Conservation (phyloP, 2,329 filamentous ascomycete genomes). For the Colletotrichum tabaci region DNA sequence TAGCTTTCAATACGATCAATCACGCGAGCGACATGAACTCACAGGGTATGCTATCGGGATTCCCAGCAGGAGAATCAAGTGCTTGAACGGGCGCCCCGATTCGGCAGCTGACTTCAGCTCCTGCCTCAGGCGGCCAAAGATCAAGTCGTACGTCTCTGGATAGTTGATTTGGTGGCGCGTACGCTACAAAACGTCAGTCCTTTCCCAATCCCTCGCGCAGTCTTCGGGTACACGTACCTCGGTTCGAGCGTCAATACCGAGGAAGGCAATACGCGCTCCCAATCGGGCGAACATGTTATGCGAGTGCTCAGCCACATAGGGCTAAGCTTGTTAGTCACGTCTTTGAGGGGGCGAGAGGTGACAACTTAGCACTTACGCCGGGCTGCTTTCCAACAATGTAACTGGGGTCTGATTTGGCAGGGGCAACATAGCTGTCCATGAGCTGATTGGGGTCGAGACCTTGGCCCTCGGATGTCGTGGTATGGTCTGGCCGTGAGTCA, state of each 20-base stretch:
- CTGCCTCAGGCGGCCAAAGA: constrained; percentile 82
- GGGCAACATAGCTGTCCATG: constrained; percentile 79
- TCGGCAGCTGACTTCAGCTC: constrained; percentile 80
- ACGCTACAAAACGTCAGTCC: constrained; percentile 60
- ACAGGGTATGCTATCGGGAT: constrained; percentile 89
- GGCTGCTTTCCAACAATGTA: constrained; percentile 85
- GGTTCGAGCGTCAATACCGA: constrained; percentile 93
- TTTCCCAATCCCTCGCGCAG: constrained; percentile 3
- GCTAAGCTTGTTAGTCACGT: constrained; percentile 66
- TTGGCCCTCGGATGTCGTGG: constrained; percentile 49
- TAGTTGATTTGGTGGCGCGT: constrained; percentile 97
- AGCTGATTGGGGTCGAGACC: constrained; percentile 80
- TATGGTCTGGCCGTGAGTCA: constrained; percentile 42
- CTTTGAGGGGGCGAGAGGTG: constrained; percentile 57
- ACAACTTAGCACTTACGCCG: constrained; percentile 73
- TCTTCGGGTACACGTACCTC: constrained; percentile 67
- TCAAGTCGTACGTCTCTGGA: constrained; percentile 86
- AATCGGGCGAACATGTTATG: constrained; percentile 89
- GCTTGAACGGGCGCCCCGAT: constrained; percentile 84
- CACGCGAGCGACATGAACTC: constrained; percentile 57
- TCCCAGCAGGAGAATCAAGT: constrained; percentile 88
- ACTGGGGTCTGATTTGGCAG: constrained; percentile 71
- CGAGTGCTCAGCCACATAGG: constrained; percentile 91
- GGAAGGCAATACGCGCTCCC: constrained; percentile 85
- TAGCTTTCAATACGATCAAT: constrained; percentile 18